Conservation (phyloP, 176 grass and related monocot genomes). For the Otatea glauca region DNA sequence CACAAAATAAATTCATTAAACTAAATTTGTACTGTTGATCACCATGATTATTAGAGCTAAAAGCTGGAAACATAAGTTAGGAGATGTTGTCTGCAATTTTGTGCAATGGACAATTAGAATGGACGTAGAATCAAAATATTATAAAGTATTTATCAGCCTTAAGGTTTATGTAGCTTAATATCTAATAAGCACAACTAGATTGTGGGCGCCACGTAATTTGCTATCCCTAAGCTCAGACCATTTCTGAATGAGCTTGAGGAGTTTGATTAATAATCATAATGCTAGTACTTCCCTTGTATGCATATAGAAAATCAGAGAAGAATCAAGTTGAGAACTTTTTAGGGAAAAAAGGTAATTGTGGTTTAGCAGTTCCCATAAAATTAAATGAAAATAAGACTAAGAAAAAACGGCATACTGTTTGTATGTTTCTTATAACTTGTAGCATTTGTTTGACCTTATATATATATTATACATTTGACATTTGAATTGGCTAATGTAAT, state of each 20-base stretch:
- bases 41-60: background rate
- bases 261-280: background rate
- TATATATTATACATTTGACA: background rate
- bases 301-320: background rate
- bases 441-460: background rate
- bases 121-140: background rate
- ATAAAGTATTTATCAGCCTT: background rate
- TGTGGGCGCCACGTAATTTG: background rate
- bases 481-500: conserved; percentile 16
- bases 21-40: conserved; percentile 6
- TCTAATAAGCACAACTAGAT: background rate
- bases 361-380: background rate
- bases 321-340: background rate
- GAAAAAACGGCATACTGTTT: background rate
- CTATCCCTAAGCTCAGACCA: background rate
- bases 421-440: background rate
- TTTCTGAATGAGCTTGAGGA: background rate
- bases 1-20: background rate
- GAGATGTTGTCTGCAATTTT: background rate
- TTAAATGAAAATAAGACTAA: background rate
- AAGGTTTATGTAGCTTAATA: background rate
- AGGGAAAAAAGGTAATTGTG: background rate
- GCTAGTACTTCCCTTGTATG: background rate
- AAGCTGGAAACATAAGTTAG: background rate
- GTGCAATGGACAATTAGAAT: background rate